Percentiles rank a stretch among this genome's conserved stretches.
phyloP scores from a whole-genome alignment of 768 basidiomycete species.

The Calocybe indica region DNA sequence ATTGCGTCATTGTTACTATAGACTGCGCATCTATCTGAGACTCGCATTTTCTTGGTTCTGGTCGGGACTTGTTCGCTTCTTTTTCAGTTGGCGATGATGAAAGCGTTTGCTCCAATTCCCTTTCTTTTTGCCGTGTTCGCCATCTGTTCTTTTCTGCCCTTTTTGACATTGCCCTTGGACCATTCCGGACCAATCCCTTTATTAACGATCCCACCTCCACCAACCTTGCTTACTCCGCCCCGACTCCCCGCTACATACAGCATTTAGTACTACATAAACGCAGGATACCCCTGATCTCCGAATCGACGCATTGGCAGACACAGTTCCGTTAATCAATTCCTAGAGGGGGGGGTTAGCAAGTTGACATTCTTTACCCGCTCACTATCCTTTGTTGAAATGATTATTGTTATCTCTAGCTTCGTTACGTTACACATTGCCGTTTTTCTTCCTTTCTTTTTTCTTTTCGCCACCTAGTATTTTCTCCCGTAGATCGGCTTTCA shows the following conservation, averaged over 20 bases:
- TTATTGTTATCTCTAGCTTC: no score
- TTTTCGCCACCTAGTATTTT: slow-evolving; percentile 1
- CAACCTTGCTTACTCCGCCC: slow-evolving; percentile 1
- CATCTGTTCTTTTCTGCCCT: slow-evolving; percentile 13
- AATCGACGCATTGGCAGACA: no score
- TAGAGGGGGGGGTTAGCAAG: no score
- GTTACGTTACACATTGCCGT: no score
- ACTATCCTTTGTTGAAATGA: no score
- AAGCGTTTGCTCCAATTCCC: neutral
- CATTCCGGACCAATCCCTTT: slow-evolving; percentile 8
- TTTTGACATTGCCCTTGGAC: slow-evolving; percentile 7
- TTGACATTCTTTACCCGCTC: no score
- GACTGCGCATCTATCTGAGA: slow-evolving; percentile 5
- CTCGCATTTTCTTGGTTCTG: slow-evolving; percentile 1
- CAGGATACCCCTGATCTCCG: no score
- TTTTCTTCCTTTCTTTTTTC: slow-evolving; percentile 2
- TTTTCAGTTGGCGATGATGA: slow-evolving; percentile 8
- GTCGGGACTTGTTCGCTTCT: slow-evolving; percentile 3
- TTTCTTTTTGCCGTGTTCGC: slow-evolving; percentile 3
- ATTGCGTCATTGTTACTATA: slow-evolving; percentile 26
- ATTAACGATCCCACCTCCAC: slow-evolving; percentile 3
- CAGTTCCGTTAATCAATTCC: no score
- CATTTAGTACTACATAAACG: no score
- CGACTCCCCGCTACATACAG: neutral
- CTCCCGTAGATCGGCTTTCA: slow-evolving; percentile 11